These are phyloP conservation scores for Rhynchosporium graminicola DNA, from an alignment of 2,329 filamentous ascomycete genomes.

Conservation along the genomic window DNA sequence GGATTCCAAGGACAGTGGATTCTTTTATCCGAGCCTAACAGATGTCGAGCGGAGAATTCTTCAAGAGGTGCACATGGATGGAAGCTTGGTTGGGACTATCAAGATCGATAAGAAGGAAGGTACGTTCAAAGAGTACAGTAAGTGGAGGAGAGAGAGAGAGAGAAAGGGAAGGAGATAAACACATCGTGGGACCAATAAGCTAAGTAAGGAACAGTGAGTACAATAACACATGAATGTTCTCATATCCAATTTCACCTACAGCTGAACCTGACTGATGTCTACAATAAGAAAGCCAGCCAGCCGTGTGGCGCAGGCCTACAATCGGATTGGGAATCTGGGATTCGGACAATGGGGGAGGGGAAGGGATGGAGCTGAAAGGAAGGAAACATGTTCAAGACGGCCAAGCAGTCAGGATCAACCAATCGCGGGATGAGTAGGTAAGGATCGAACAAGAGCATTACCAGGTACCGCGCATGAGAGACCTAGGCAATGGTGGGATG, in stretches of 20 bases:
- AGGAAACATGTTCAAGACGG: background rate
- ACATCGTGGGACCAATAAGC: no score
- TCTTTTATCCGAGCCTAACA: background rate
- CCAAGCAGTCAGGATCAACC: background rate
- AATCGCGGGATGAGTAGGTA: background rate
- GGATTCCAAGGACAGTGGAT: slow-evolving; percentile 4
- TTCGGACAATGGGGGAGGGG: background rate
- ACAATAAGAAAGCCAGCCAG: background rate
- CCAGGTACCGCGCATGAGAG: no score
- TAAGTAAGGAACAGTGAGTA: background rate
- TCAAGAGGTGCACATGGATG: slow-evolving; percentile 4
- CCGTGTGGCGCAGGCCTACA: background rate
- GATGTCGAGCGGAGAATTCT: slow-evolving; percentile 11
- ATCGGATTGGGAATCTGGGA: background rate
- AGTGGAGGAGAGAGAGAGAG: background rate
- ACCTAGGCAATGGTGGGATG: no score
- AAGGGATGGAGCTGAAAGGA: background rate
- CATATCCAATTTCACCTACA: background rate
- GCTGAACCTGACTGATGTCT: background rate
- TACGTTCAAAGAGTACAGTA: background rate
- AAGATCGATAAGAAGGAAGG: background rate
- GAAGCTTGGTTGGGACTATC: background rate
- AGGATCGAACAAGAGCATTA: background rate
- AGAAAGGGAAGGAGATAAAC: background rate
- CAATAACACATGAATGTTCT: background rate